Conservation (phyloP, 2,329 filamentous ascomycete genomes). For the Curvularia eragrostidis region DNA sequence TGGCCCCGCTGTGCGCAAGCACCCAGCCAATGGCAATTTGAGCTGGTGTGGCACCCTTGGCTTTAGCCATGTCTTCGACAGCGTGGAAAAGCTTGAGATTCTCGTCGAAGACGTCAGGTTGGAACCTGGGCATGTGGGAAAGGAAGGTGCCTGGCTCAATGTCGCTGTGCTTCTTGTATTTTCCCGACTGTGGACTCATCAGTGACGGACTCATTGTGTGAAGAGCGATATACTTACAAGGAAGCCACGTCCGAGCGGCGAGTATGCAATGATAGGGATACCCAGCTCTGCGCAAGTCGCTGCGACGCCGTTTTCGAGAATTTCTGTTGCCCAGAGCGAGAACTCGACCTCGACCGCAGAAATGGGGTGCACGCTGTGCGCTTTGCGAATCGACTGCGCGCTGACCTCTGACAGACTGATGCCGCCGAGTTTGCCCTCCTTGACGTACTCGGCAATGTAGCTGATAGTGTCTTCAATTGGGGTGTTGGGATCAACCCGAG, state of each 20-base stretch:
- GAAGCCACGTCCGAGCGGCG: slow-evolving; percentile 70
- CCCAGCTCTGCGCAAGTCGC: slow-evolving; percentile 64
- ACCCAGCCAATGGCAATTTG: slow-evolving; percentile 74
- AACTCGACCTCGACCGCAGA: slow-evolving; percentile 67
- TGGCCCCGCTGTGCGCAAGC: slow-evolving; percentile 56
- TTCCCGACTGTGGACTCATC: slow-evolving; percentile 44
- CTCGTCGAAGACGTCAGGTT: slow-evolving; percentile 66
- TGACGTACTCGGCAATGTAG: slow-evolving; percentile 50
- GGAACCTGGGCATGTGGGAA: slow-evolving; percentile 64
- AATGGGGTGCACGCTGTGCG: slow-evolving; percentile 62
- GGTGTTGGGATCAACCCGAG: slow-evolving; percentile 53
- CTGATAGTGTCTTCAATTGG: slow-evolving; percentile 56
- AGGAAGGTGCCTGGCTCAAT: slow-evolving; percentile 64
- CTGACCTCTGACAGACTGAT: slow-evolving; percentile 56
- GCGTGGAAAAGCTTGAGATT: slow-evolving; percentile 69
- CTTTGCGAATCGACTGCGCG: slow-evolving; percentile 56
- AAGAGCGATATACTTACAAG: slow-evolving; percentile 39
- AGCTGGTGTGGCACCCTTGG: slow-evolving; percentile 64
- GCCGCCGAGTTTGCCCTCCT: slow-evolving; percentile 54
- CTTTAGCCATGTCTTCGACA: slow-evolving; percentile 64
- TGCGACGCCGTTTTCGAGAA: slow-evolving; percentile 65
- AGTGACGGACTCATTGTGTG: slow-evolving; percentile 15
- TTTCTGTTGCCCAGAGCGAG: slow-evolving; percentile 63
- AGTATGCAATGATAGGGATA: slow-evolving; percentile 74
- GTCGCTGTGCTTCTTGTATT: slow-evolving; percentile 60